Percentiles rank a stretch among this genome's conserved stretches.
phyloP scores from a whole-genome alignment of 768 basidiomycete species.

The Hemileccinum rubropunctum region DNA sequence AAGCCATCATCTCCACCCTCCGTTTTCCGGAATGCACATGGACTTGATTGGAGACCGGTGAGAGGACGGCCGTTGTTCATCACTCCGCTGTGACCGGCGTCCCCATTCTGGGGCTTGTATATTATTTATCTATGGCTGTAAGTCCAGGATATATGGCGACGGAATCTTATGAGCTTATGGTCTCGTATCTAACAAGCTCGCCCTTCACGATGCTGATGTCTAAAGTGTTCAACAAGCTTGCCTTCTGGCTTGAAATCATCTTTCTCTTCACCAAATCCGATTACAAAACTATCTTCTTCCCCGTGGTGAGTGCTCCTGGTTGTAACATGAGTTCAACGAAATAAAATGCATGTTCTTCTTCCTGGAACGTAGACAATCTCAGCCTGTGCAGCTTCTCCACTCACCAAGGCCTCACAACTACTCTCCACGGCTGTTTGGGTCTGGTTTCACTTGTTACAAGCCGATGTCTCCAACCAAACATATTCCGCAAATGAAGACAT shows the following conservation, averaged over 20 bases:
- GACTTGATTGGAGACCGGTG: background rate
- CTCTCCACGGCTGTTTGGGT: constrained; percentile 21
- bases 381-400: constrained; percentile 3
- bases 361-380: constrained; percentile 8
- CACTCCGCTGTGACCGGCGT: background rate
- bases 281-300: constrained; percentile 34
- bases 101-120: background rate
- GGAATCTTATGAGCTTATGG: background rate
- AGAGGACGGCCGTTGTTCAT: background rate
- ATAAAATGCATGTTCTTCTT: background rate
- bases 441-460: constrained; percentile 34
- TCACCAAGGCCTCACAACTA: background rate
- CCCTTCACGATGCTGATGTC: background rate
- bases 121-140: background rate
- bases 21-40: background rate
- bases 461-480: constrained; percentile 34
- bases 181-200: background rate
- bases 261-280: constrained; percentile 37
- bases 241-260: constrained; percentile 23
- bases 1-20: background rate
- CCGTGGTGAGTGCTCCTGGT: constrained; percentile 25
- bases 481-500: constrained; percentile 29
- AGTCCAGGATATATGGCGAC: background rate
- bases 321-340: background rate
- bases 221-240: background rate